Base-by-base conservation (phyloP, 352 stramenopile genomes). In the Globisporangium spinosum region DNA sequence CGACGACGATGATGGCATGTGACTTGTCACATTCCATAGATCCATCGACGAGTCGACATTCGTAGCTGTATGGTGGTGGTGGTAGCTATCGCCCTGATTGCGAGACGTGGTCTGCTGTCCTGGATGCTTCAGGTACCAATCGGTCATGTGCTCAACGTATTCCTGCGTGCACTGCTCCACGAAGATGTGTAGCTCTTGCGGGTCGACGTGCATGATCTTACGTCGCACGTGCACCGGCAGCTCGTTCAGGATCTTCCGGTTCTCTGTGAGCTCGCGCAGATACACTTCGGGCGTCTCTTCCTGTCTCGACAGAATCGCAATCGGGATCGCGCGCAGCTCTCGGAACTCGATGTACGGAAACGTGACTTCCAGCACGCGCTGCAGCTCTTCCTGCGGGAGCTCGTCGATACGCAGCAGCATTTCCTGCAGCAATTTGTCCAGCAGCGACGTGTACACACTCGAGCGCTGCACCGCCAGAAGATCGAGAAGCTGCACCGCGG, bases 341-440 rank as follows among this genome's bases (percentile, higher is more conserved):
- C 85, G 85, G 67, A 94, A 94, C 70, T 96, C 89, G 71, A 96
- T 92, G 51, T 94, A 96, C 35, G 89, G 86, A 66, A 96, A 96
- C 20, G 89, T 96, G 51, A 78, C 76, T 69, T 94, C 87, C 8
- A 96, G 71, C 53, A 93, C 70, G 23, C 78, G 75, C 34, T 88
- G 80, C 25, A 96, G 73, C 56, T 96, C 81, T 15, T 78, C 77
- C 70, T 92, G 83, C 12, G 81, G 78, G 23, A 93, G 74, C 55
- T 90, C 77, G 47, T 81, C 73, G 64, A 91, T 90, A 56, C 87
- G 87, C 66, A 91, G 64, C 47, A 92, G 72, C 78, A 94, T 89
- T 64, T 93, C 86, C 20, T 79, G 69, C 62, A 85, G 72, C 65
- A 94, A 80, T 45, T 80, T 76, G 2, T 87, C 75, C 56, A 96